Evolutionary conservation across 1,284 basidiomycete species (phyloP), one percentile per base, ranked within the genome.

Genomic region (Gastroboletus turbinatus): DNA sequence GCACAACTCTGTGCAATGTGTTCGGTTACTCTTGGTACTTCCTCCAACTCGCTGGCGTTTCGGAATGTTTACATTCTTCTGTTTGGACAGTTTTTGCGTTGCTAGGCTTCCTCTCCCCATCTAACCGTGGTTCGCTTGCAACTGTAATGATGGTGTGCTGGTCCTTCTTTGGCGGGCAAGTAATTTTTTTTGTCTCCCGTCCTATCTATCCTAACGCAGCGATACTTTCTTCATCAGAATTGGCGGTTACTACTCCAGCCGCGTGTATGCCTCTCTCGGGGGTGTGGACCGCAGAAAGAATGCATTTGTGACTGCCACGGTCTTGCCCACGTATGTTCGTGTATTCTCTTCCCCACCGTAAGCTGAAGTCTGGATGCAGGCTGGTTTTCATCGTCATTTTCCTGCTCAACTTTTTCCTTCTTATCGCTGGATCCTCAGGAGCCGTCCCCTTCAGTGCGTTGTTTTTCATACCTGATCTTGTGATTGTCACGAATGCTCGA

Each of bases 131-230:
- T 33, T 91, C 93, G 8, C 83, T 99, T 13, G 94, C 93, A 1
- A 98, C 96, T 1, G 92, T 98, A 45, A 95, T 99, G 88, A 89
- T 98, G 76, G 85, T 98, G 23, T 93, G 88, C 67, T 98, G 94
- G 94, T 93, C 94, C 0, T 79, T 98, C 60, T 98, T 98, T 67
- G 94, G 94, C 72, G 78, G 83, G 88, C 84, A 66, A 63, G 82
- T 67, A 1, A 36, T 9, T 36, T 36, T 46, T 32, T 17, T 36
- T 35, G 39, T 35, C 19, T 10, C 8, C 17, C 30, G 5, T 49
- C 19, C 5, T n/a, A 19, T 32, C 38, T 32, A 38, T 46, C 19
- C 21, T 52, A 27, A 56, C 25, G 29, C 21, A 27, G 4, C 13
- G 30, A 53, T 29, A 8, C 8, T 40, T 40, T 46, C 29, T 54